Percentiles rank a stretch among this genome's conserved stretches.
These are phyloP conservation scores for Kregervanrija delftensis DNA, from an alignment of 805 yeast genomes.

Conservation along the genomic window DNA sequence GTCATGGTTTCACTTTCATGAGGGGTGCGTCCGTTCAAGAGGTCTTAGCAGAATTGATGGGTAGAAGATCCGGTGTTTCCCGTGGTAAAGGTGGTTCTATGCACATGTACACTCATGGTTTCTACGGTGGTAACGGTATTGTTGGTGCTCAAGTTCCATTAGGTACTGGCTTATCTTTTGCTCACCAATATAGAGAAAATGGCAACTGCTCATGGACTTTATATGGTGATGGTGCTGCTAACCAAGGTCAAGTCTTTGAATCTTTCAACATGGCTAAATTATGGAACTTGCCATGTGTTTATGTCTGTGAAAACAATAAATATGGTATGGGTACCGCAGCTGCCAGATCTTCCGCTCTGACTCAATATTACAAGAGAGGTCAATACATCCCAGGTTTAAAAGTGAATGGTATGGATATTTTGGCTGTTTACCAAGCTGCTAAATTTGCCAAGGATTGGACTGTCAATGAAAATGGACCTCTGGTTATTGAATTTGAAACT, in stretches of 20 bases:
- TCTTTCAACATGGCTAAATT: conserved; percentile 98
- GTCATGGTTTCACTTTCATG: conserved; percentile 97
- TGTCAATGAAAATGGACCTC: conserved; percentile 88
- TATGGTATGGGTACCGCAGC: conserved; percentile 99
- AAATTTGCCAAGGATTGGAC: conserved; percentile 97
- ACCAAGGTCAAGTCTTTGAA: conserved; percentile 99
- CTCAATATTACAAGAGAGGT: conserved; percentile 98
- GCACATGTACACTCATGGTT: conserved; percentile 96
- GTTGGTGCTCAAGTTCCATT: conserved; percentile 99
- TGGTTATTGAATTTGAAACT: conserved; percentile 94
- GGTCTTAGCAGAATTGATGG: conserved; percentile 94
- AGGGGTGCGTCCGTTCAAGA: conserved; percentile 90
- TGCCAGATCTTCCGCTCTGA: conserved; percentile 90
- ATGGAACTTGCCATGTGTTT: conserved; percentile 92
- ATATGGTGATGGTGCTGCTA: conserved; percentile 99
- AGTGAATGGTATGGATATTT: conserved; percentile 97
- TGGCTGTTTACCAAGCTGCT: conserved; percentile 93
- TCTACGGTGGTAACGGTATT: conserved; percentile 99
- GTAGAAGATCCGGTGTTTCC: conserved; percentile 90
- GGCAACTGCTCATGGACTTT: conserved; percentile 74
- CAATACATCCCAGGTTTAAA: conserved; percentile 98
- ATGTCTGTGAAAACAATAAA: conserved; percentile 97
- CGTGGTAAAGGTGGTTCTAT: conserved; percentile 99
- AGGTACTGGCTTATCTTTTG: conserved; percentile 97
- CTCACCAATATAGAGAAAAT: conserved; percentile 89